Evolutionary conservation across 192 early-diverging fungal genomes (phyloP).

Genomic region (Entomortierella lignicola): DNA sequence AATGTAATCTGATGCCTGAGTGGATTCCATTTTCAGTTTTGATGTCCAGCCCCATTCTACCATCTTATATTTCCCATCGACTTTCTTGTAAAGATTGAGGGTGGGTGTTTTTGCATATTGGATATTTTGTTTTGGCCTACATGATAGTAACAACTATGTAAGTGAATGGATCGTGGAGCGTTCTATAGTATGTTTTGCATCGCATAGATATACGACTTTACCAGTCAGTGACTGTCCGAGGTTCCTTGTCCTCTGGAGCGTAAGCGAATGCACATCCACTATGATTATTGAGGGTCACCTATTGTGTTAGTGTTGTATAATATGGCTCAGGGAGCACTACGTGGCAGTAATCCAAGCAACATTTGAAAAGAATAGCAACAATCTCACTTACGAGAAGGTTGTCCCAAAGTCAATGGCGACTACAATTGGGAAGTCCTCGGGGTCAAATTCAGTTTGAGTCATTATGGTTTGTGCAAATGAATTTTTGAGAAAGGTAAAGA

Average conservation of each 20-base stretch:
- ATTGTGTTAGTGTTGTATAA: neutral
- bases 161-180: no score
- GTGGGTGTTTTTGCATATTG: slow-evolving; percentile 56
- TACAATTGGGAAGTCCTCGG: slow-evolving; percentile 27
- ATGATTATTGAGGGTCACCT: neutral
- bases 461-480: neutral
- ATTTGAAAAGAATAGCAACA: neutral
- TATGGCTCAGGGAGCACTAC: no score
- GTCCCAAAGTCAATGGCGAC: slow-evolving; percentile 37
- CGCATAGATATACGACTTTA: neutral
- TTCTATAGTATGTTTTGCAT: no score
- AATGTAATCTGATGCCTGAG: slow-evolving; percentile 17
- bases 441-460: slow-evolving; percentile 19
- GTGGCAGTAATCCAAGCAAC: no score
- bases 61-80: slow-evolving; percentile 23
- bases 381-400: slow-evolving; percentile 15
- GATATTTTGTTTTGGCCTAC: slow-evolving; percentile 44
- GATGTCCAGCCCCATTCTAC: slow-evolving; percentile 56
- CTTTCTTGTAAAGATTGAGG: slow-evolving; percentile 50
- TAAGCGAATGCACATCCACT: slow-evolving; percentile 34
- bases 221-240: slow-evolving; percentile 14
- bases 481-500: no score
- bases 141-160: neutral
- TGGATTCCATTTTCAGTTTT: slow-evolving; percentile 21
- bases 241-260: slow-evolving; percentile 19